Percentiles rank a stretch among this genome's conserved stretches.
Evolutionary conservation across 495 filamentous ascomycete genomes (phyloP).

Genomic region (Talaromyces adpressus): DNA sequence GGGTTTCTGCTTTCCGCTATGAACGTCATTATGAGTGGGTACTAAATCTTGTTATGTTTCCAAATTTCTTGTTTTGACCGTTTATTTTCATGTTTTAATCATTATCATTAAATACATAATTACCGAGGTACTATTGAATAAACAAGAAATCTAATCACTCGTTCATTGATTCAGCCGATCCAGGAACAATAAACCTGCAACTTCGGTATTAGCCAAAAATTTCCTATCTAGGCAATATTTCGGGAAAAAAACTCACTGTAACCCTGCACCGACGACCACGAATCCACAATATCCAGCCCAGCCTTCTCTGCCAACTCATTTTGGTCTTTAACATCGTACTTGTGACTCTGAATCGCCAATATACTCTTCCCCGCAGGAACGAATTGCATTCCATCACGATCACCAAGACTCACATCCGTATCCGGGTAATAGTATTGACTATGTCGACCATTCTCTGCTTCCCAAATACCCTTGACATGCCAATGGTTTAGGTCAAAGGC

Average conservation of each 20-base stretch:
- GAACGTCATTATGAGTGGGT: background rate
- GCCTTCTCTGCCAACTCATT: background rate
- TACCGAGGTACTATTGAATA: background rate
- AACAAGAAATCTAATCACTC: too few relatives aligned
- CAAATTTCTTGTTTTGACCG: background rate
- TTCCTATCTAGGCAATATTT: background rate
- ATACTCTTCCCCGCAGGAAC: background rate
- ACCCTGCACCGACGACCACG: background rate
- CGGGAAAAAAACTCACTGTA: background rate
- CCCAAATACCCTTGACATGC: conserved; percentile 21
- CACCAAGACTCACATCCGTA: background rate
- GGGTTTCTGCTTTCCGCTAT: background rate
- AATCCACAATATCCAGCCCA: background rate
- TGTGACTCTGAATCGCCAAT: background rate
- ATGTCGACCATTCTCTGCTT: background rate
- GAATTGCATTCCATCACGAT: background rate
- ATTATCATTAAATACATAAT: background rate
- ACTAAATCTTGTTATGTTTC: background rate
- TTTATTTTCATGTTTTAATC: background rate
- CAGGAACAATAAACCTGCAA: background rate
- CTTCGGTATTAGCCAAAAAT: background rate
- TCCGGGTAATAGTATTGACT: background rate
- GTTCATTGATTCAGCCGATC: too few relatives aligned
- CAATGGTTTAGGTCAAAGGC: conserved; percentile 58
- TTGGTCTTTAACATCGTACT: conserved; percentile 1